Evolutionary conservation across 257 asterid genomes (phyloP).

Genomic region (Solanum raphanifolium): DNA sequence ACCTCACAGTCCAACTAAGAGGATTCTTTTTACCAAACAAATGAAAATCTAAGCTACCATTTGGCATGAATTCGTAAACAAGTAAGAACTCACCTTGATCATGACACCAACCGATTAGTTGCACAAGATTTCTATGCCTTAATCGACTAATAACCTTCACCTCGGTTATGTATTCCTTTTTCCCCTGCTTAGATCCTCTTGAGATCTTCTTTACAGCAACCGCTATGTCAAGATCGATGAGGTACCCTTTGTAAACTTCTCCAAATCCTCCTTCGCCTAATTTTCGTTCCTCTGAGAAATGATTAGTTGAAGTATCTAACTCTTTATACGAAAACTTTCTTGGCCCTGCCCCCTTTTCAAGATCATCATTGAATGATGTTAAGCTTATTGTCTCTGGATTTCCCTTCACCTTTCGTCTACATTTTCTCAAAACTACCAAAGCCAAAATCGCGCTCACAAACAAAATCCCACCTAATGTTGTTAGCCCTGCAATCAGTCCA

Average conservation of each 20-base stretch:
- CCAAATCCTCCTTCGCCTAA: constrained; percentile 35
- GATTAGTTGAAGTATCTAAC: constrained; percentile 20
- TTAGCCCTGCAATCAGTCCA: constrained; percentile 11
- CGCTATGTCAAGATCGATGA: constrained; percentile 11
- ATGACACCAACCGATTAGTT: constrained; percentile 34
- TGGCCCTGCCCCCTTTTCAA: constrained; percentile 36
- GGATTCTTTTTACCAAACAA: constrained; percentile 15
- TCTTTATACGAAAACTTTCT: constrained; percentile 22
- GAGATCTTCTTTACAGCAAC: constrained; percentile 34
- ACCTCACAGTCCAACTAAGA: constrained; percentile 18
- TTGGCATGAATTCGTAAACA: constrained; percentile 30
- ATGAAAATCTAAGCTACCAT: constrained; percentile 24
- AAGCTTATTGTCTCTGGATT: constrained; percentile 4
- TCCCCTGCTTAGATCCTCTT: constrained; percentile 24
- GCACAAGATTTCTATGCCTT: constrained; percentile 29
- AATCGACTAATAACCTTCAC: constrained; percentile 27
- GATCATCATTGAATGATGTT: constrained; percentile 22
- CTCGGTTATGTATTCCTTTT: constrained; percentile 28
- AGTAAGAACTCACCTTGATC: constrained; percentile 26
- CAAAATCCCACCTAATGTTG: neutral
- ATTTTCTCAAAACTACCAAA: neutral
- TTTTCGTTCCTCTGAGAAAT: constrained; percentile 22
- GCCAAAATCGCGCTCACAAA: constrained; percentile 4
- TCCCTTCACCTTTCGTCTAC: neutral
- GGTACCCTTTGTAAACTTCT: constrained; percentile 23